Conservation (phyloP, 164 flowering plant genomes). For the Warburgia ugandensis region DNA sequence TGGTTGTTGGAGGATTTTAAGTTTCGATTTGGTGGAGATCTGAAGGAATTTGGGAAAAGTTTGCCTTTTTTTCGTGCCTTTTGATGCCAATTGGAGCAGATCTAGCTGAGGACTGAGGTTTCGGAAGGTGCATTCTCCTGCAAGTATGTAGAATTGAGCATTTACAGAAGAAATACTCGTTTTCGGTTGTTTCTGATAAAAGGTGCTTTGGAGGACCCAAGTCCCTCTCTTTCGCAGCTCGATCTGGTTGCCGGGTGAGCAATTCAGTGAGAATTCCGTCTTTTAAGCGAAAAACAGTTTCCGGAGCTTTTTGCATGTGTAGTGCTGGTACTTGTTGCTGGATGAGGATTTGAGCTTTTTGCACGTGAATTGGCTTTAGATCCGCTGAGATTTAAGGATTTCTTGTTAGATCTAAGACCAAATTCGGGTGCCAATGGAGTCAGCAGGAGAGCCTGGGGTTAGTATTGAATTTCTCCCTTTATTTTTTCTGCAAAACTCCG, state of each 20-base stretch:
- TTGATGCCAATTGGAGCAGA: conserved; percentile 3
- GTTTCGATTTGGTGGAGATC: not conserved
- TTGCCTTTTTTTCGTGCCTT: not conserved
- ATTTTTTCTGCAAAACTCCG: not conserved
- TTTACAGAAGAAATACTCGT: not conserved
- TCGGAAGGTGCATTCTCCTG: not conserved
- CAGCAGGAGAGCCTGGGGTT: conserved; percentile 18
- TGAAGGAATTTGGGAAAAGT: conserved; percentile 1
- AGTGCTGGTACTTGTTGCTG: not conserved
- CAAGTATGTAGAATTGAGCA: conserved; percentile 1
- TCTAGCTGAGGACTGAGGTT: not conserved
- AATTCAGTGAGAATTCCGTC: too few species aligned
- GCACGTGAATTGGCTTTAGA: not conserved
- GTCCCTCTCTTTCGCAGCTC: too few species aligned
- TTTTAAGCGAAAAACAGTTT: conserved; percentile 8
- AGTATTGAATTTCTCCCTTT: conserved; percentile 4
- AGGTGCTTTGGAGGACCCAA: too few species aligned
- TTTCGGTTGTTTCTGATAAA: not conserved
- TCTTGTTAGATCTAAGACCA: too few species aligned
- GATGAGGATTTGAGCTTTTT: not conserved
- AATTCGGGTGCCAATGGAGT: conserved; percentile 15
- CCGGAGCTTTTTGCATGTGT: not conserved
- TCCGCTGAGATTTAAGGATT: conserved; percentile 1
- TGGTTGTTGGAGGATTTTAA: not conserved
- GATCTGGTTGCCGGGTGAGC: too few species aligned